These are phyloP conservation scores for Ilyonectria robusta DNA, from an alignment of 2,329 filamentous ascomycete species.

Conservation along the genomic window DNA sequence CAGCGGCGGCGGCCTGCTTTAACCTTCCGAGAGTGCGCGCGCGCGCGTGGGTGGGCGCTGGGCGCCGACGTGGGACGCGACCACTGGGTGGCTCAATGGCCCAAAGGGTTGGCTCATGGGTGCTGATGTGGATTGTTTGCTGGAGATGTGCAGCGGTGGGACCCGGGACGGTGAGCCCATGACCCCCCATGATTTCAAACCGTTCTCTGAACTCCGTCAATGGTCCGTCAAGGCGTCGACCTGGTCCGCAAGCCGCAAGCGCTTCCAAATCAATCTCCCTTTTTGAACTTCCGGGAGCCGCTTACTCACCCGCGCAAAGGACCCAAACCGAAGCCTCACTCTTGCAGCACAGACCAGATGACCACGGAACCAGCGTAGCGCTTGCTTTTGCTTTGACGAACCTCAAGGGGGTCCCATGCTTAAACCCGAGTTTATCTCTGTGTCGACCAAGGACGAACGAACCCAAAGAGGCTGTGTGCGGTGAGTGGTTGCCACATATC, in stretches of 20 bases:
- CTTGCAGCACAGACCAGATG: conserved; percentile 13
- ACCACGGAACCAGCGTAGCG: not conserved
- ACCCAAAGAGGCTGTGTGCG: conserved; percentile 3
- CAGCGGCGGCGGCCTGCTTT: conserved; percentile 2
- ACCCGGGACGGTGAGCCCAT: conserved; percentile 10
- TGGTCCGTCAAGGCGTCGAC: not conserved
- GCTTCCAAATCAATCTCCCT: not conserved
- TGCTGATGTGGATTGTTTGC: not conserved
- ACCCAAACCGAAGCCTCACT: conserved; percentile 16
- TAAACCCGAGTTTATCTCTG: conserved; percentile 23
- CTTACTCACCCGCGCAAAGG: conserved; percentile 17
- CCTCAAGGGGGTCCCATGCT: conserved; percentile 18
- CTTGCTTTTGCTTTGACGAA: conserved; percentile 19
- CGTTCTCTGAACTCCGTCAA: not conserved
- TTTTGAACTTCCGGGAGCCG: conserved; percentile 15
- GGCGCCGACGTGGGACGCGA: not conserved
- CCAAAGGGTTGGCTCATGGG: not conserved
- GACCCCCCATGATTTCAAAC: conserved; percentile 10
- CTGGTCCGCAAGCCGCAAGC: not conserved
- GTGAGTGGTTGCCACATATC: not conserved
- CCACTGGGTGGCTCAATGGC: not conserved
- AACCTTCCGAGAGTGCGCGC: conserved; percentile 8
- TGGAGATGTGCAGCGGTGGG: conserved; percentile 10
- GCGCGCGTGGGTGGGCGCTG: not conserved
- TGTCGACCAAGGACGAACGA: conserved; percentile 11